Evolutionary conservation across 1,284 basidiomycete genomes (phyloP).

Genomic region (Ceratobasidium theobromae): DNA sequence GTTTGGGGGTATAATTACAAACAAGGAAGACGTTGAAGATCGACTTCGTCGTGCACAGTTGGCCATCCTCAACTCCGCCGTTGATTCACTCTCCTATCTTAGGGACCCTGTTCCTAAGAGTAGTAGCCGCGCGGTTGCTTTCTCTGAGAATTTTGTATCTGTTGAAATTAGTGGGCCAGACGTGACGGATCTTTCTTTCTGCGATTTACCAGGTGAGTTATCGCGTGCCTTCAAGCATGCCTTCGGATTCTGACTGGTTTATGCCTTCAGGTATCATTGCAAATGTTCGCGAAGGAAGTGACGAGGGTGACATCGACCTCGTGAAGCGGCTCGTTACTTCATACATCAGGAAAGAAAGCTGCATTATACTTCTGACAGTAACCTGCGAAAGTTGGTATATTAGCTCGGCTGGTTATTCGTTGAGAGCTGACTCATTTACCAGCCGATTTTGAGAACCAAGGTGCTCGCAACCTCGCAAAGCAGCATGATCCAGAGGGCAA

Average conservation of each 20-base stretch:
- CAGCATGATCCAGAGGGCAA: slow-evolving; percentile 38
- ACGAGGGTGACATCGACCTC: slow-evolving; percentile 36
- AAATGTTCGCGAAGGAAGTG: slow-evolving; percentile 35
- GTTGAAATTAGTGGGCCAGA: slow-evolving; percentile 39
- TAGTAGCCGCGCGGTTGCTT: slow-evolving; percentile 27
- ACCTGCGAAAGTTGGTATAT: slow-evolving; percentile 37
- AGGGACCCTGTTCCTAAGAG: slow-evolving; percentile 9
- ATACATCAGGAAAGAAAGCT: slow-evolving; percentile 38
- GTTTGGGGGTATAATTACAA: slow-evolving; percentile 37
- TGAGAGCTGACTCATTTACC: no score
- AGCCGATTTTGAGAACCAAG: slow-evolving; percentile 38
- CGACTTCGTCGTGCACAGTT: slow-evolving; percentile 40
- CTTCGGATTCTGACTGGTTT: neutral
- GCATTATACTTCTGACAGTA: slow-evolving; percentile 39
- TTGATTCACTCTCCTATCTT: slow-evolving; percentile 27
- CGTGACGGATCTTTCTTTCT: slow-evolving; percentile 40
- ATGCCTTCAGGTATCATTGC: slow-evolving; percentile 38
- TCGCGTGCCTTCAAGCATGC: neutral
- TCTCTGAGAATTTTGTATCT: slow-evolving; percentile 40
- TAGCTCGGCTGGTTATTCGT: no score
- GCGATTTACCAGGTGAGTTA: slow-evolving; percentile 39
- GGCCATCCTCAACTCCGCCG: slow-evolving; percentile 39
- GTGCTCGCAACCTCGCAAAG: slow-evolving; percentile 35
- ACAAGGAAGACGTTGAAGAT: slow-evolving; percentile 35
- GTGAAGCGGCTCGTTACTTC: slow-evolving; percentile 38